phyloP scores from a whole-genome alignment of 805 yeast genomes.

The Wickerhamiella azymoides region DNA sequence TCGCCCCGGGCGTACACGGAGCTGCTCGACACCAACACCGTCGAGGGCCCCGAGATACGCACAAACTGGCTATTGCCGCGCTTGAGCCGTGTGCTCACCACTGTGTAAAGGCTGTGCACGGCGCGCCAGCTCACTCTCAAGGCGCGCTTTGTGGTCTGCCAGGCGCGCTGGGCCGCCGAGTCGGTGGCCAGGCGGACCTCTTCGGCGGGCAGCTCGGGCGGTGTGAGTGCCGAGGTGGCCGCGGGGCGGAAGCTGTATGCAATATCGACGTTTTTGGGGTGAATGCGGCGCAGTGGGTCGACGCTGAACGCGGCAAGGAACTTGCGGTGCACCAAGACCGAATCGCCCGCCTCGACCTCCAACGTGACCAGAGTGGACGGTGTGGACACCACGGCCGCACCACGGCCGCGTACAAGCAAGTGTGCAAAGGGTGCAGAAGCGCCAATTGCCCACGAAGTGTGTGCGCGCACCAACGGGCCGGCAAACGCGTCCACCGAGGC shows the following conservation, averaged over 20 bases:
- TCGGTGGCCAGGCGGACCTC: not conserved
- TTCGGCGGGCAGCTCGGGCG: not conserved
- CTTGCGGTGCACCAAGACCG: slow-evolving; percentile 28
- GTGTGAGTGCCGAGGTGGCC: not conserved
- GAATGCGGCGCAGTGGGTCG: slow-evolving; percentile 14
- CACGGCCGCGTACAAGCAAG: slow-evolving; percentile 31
- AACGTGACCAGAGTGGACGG: slow-evolving; percentile 30
- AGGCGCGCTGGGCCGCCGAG: not conserved
- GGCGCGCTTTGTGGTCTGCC: not conserved
- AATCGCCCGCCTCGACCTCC: slow-evolving; percentile 28
- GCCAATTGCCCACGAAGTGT: slow-evolving; percentile 15
- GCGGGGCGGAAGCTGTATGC: slow-evolving; percentile 4
- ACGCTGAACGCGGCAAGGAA: slow-evolving; percentile 31
- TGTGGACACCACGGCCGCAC: slow-evolving; percentile 31
- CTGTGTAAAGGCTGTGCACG: not conserved
- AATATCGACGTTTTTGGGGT: slow-evolving; percentile 6
- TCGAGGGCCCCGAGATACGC: slow-evolving; percentile 17
- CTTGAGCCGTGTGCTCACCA: not conserved
- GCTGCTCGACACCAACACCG: slow-evolving; percentile 14
- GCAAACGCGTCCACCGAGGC: slow-evolving; percentile 34
- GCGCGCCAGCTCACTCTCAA: not conserved
- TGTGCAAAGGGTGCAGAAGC: slow-evolving; percentile 22
- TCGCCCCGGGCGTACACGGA: not conserved
- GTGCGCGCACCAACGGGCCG: slow-evolving; percentile 25
- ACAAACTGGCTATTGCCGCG: slow-evolving; percentile 13